These are phyloP conservation scores for Polygonum aviculare DNA, from an alignment of 148 eudicot species.

Conservation along the genomic window DNA sequence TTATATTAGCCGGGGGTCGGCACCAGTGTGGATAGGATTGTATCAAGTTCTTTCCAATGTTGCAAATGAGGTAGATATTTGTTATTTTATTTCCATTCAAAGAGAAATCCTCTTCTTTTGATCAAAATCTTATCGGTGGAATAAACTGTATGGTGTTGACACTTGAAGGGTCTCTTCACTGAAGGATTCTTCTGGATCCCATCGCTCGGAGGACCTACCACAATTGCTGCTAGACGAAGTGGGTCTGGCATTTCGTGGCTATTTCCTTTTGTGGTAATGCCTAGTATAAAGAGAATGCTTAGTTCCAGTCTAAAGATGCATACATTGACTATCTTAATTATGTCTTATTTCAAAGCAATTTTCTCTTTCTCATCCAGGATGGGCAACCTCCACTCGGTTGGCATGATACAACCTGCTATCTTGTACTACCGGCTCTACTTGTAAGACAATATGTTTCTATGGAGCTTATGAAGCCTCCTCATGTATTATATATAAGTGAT, in stretches of 20 bases:
- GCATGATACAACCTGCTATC: constrained; percentile 88
- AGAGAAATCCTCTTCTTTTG: neutral
- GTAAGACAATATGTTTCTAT: constrained; percentile 87
- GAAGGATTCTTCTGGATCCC: constrained; percentile 99
- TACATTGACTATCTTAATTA: neutral
- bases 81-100: neutral
- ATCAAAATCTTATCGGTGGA: neutral
- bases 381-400: constrained; percentile 99
- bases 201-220: constrained; percentile 95
- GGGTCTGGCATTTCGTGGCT: constrained; percentile 98
- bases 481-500: constrained; percentile 36
- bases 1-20: neutral
- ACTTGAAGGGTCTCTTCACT: constrained; percentile 68
- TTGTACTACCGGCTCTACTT: constrained; percentile 87
- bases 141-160: constrained; percentile 11
- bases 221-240: constrained; percentile 98
- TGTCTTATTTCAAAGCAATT: neutral
- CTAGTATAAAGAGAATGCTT: neutral
- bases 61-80: constrained; percentile 76
- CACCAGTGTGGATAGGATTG: constrained; percentile 93
- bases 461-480: constrained; percentile 99
- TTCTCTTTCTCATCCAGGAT: constrained; percentile 46
- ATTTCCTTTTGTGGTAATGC: constrained; percentile 89
- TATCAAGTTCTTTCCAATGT: constrained; percentile 99
- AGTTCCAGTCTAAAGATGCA: neutral